Base-by-base conservation (phyloP, 306 rosid species). In the Amphicarpaea edgeworthii region DNA sequence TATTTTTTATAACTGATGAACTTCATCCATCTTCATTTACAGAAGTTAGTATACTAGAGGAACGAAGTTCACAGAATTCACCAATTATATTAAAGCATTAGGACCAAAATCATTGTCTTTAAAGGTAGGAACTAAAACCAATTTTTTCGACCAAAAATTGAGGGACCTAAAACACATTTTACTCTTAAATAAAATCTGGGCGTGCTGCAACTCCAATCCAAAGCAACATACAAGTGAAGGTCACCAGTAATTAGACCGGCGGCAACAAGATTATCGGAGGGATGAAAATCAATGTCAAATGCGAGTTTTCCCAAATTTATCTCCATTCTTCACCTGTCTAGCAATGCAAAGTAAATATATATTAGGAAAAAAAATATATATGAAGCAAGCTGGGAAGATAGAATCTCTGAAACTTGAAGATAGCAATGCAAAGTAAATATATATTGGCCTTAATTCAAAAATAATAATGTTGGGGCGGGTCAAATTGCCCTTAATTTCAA, bases 201-300 rank as follows among this genome's bases (percentile, higher is more conserved):
- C 5, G 1, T 51, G 19, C 37, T 7, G 12, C 8, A 17, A 4
- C 5, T 17, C 50, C 40, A 43, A 21, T 28, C 26, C 37, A 43
- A 16, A 72, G 14, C 16, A 77, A 68, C 79, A n/a, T 82, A 93
- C 91, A 93, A 57, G 63, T 84, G 93, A 72, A 93, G 87, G 70
- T 87, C 86, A 0, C 96, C 98, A 5, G 43, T 79, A 55, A 93
- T 87, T 57, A 93, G 89, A 47, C 84, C 96, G 0, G 94, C 80
- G 6, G 89, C 81, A 51, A 93, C 88, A 11, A 90, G 86, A 16
- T 71, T 83, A 5, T 87, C 86, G 0, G 93, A 88, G 9, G 96
- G 89, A 79, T 93, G 96, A 72, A 93, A 93, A 80, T 93, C 98
- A 14, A 93, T 62, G 79, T 93, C 96, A 41, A 92, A 92, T 8